Conservation (phyloP, 2,329 filamentous ascomycete genomes). For the Metarhizium guizhouense region DNA sequence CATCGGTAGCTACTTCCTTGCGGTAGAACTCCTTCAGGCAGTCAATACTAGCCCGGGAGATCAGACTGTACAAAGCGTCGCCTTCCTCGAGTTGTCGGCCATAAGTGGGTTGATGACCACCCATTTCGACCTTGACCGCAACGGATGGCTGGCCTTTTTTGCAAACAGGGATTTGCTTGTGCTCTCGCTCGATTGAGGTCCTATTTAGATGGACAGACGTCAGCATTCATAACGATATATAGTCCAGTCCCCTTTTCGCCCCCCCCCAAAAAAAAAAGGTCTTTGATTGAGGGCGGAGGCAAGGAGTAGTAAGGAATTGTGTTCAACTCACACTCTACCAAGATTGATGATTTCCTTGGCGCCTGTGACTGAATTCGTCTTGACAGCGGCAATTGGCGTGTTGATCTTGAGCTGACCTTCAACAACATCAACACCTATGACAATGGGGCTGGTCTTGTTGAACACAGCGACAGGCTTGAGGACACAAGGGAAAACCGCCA, state of each 20-base stretch:
- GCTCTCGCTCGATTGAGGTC: constrained; percentile 93
- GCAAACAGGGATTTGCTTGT: constrained; percentile 86
- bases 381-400: constrained; percentile 84
- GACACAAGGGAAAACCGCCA: constrained; percentile 95
- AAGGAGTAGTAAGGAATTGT: not conserved
- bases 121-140: constrained; percentile 94
- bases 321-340: constrained; percentile 76
- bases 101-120: constrained; percentile 83
- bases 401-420: constrained; percentile 80
- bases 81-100: constrained; percentile 91
- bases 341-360: constrained; percentile 76
- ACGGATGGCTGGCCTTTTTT: constrained; percentile 98
- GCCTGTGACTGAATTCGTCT: constrained; percentile 68
- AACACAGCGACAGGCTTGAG: constrained; percentile 86
- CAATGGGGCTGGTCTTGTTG: constrained; percentile 96
- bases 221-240: not conserved
- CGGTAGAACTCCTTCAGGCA: constrained; percentile 94
- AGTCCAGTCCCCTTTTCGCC: not conserved
- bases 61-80: constrained; percentile 78
- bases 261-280: not conserved
- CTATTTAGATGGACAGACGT: constrained; percentile 32
- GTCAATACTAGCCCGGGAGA: constrained; percentile 84
- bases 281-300: not conserved
- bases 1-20: constrained; percentile 77
- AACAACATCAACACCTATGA: constrained; percentile 90